Base-by-base conservation (phyloP, 768 basidiomycete genomes). In the Auricularia cornea region DNA sequence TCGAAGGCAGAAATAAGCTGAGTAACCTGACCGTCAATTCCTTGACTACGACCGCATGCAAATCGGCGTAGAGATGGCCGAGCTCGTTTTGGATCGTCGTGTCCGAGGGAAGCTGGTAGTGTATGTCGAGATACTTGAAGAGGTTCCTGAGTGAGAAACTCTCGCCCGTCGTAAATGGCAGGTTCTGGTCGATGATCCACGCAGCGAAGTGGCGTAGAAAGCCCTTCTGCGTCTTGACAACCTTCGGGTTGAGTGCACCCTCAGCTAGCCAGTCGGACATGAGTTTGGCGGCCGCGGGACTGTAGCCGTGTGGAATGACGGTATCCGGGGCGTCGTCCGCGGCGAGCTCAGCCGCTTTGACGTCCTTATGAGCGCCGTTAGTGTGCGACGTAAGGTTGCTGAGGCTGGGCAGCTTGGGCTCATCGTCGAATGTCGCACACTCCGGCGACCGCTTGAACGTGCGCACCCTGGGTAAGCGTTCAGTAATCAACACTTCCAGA, bases 31-130 rank as follows among this genome's bases (percentile, higher is more conserved):
- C 66, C 31, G 61, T 66, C 69, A 71, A 59, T 28, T 71, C 69
- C 16, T 59, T 35, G n/a, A 69, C 67, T 30, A 71, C 59, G 26
- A 66, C 59, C 10, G 57, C 59, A 64, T 71, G 67, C 54, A 73
- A 63, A 30, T 70, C 69, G 0, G 14, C 18, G 51, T 63, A 69
- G 31, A 71, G 64, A 20, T 51, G 30, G 5, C 61, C 63, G 16
- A 72, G 60, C 32, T 60, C 62, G 61, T 71, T 72, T 6, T 68
- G 68, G 23, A 73, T 68, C 18, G 70, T 71, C 3, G 72, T 72
- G 59, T 73, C 72, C 26, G 62, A 63, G 2, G 71, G 72, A 23
- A 73, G 66, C 14, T 23, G 29, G 38, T 60, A 69, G 26, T 62
- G 38, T 56, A 67, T 38, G 59, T 68, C n/a, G 26, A 61, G 32